Percentiles rank a stretch among this genome's conserved stretches.
Evolutionary conservation across 129 eudicot genomes (phyloP).

Genomic region (Artemisia annua): DNA sequence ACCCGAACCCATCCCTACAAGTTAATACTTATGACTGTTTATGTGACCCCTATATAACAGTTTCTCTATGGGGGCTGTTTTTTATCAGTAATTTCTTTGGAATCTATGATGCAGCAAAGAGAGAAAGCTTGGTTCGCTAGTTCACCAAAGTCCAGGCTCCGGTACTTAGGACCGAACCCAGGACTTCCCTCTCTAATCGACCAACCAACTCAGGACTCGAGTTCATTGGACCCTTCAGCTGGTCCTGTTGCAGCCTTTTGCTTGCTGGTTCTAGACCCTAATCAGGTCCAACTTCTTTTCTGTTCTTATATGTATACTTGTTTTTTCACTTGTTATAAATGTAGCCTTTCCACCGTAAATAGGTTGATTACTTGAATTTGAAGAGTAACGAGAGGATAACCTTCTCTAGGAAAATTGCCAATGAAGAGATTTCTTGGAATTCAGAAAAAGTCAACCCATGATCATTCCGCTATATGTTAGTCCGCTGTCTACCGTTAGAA

Average conservation of each 20-base stretch:
- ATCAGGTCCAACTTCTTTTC: slow-evolving; percentile 52
- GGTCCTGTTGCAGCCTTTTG: slow-evolving; percentile 83
- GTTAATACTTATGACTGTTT: background rate
- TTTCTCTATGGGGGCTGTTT: too few species aligned
- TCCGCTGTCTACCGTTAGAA: background rate
- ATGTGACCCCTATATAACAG: background rate
- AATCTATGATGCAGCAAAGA: slow-evolving; percentile 60
- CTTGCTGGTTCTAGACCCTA: slow-evolving; percentile 79
- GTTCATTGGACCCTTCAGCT: slow-evolving; percentile 63
- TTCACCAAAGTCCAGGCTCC: slow-evolving; percentile 78
- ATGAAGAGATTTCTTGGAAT: slow-evolving; percentile 63
- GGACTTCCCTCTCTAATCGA: slow-evolving; percentile 69
- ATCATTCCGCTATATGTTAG: slow-evolving; percentile 19
- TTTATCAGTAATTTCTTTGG: background rate
- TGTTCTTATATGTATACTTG: background rate
- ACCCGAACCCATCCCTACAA: too few species aligned
- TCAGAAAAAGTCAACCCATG: slow-evolving; percentile 65
- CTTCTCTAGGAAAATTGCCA: slow-evolving; percentile 37
- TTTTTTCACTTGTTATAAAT: background rate
- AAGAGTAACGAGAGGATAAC: slow-evolving; percentile 66
- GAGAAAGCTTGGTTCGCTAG: slow-evolving; percentile 62
- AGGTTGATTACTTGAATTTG: slow-evolving; percentile 94
- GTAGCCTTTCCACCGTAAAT: slow-evolving; percentile 9
- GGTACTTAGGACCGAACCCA: slow-evolving; percentile 75
- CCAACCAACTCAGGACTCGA: slow-evolving; percentile 39